Base-by-base conservation (phyloP, 2,329 filamentous ascomycete species). In the Tolypocladium cylindrosporum region DNA sequence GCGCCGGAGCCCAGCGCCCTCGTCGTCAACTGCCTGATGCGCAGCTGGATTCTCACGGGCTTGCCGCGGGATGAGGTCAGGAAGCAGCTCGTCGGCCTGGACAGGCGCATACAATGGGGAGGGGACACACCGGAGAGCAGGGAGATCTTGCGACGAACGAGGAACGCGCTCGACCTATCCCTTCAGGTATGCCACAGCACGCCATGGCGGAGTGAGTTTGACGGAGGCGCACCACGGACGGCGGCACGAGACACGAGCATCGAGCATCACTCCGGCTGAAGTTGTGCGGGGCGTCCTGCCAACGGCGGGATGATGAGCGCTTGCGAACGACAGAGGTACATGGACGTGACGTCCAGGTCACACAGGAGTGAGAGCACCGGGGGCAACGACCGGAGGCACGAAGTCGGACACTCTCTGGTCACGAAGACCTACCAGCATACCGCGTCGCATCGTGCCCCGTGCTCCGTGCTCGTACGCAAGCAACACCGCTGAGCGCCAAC, bases 21-120 rank as follows among this genome's bases (percentile, higher is more conserved):
- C 14, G 62, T 68, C 50, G 64, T 67, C 55, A 70, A 71, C 56
- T 70, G 69, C 55, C 64, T 74, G 8, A 53, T 70, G 36, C 60
- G 64, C 53, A 55, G 58, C n/a, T 66, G 66, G 62, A 50, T 71
- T 1, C 70, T 68, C 39, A 57, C 51, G 7, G 64, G 59, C 19
- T 48, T 73, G 13, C 72, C 72, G 6, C 59, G 58, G 13, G 71
- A 74, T 52, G 50, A 69, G 4, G 61, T 68, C 34, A 62, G 65
- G 31, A 62, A 64, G 9, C 65, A 68, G 45, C 57, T 68, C 24
- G 59, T 61, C 14, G 60, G 58, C 13, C 61, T 74, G 34, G 61
- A 68, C 16, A 63, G 57, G 56, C 64, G 71, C 36, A 56, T 73
- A 5, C 61, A 69, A 59, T 71, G 67, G 69, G 69, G 67, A 14